Percentiles rank a stretch among this genome's conserved stretches.
These are phyloP conservation scores for Xylaria arbuscula DNA, from an alignment of 2,329 filamentous ascomycete species.

Conservation along the genomic window DNA sequence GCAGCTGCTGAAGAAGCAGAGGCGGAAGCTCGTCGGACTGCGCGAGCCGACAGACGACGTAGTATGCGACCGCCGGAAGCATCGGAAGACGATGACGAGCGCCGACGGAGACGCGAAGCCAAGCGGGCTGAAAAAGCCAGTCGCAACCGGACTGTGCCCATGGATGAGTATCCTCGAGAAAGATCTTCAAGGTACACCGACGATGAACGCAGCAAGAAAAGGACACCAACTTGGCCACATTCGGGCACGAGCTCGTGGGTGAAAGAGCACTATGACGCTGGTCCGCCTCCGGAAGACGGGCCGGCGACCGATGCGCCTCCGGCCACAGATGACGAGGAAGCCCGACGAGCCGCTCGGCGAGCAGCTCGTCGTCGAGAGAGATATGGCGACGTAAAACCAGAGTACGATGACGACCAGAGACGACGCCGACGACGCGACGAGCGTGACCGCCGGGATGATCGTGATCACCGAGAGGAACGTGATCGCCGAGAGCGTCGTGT, in stretches of 20 bases:
- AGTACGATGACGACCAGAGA: constrained; percentile 58
- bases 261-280: constrained; percentile 71
- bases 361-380: constrained; percentile 56
- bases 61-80: constrained; percentile 58
- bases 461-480: constrained; percentile 53
- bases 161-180: constrained; percentile 58
- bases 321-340: constrained; percentile 60
- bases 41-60: constrained; percentile 61
- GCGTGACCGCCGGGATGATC: constrained; percentile 52
- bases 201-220: constrained; percentile 48
- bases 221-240: constrained; percentile 65
- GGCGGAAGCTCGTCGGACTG: constrained; percentile 59
- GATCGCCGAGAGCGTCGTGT: constrained; percentile 52
- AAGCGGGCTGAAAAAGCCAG: constrained; percentile 56
- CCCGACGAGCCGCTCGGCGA: constrained; percentile 62
- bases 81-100: constrained; percentile 64
- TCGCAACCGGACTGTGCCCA: constrained; percentile 57
- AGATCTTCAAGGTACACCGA: constrained; percentile 52
- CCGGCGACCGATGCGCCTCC: constrained; percentile 52
- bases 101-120: constrained; percentile 65
- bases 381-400: constrained; percentile 50
- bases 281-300: constrained; percentile 64
- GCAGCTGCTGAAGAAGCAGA: constrained; percentile 58
- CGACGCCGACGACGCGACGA: constrained; percentile 60
- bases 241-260: constrained; percentile 74